Evolutionary conservation across 805 yeast species (phyloP), one percentile per base, ranked within the genome.

Genomic region (fission yeast (Schizosaccharomyces pombe)): DNA sequence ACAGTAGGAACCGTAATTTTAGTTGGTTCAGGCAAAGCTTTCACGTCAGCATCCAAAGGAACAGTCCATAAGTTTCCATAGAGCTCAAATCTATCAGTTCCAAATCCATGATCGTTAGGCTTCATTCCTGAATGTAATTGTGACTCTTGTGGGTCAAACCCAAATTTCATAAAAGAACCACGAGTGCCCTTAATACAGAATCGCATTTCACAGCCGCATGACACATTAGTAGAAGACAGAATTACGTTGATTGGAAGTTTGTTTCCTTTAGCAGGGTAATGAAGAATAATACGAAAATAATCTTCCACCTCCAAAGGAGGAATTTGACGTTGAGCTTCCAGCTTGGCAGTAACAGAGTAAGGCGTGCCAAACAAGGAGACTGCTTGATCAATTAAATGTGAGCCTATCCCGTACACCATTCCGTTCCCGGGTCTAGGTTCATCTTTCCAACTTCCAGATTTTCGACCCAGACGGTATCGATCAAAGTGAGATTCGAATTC

Each of bases 401-500:
- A 14, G 6, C 54, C 54, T 11, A 52, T 16, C 32, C 34, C 54
- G 16, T 33, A 32, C 16, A 52, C 31, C 16, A 37, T n/a, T 2
- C 54, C 54, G 29, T 19, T 19, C 14, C 47, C 40, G n/a, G 47
- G 40, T 8, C 32, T 26, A 11, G 31, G 43, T 4, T 22, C 30
- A 4, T 52, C 54, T 24, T 34, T 32, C 54, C 54, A 52, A 19
- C n/a, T 34, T 14, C 47, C 47, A n/a, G n/a, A n/a, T 22, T 37
- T 33, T 28, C 47, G 43, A 30, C 14, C 19, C 30, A 34, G 54
- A 22, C 47, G 47, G 31, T 9, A 26, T 12, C 54, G 54, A 31
- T 52, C 54, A n/a, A 52, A 19, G 19, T 34, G 54, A 14, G 54
- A 52, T 19, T 32, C 47, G 47, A 52, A 19, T 11, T 52, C 47